These are phyloP conservation scores for Gilbertella persicaria DNA, from an alignment of 371 early-diverging fungal genomes.

Conservation along the genomic window DNA sequence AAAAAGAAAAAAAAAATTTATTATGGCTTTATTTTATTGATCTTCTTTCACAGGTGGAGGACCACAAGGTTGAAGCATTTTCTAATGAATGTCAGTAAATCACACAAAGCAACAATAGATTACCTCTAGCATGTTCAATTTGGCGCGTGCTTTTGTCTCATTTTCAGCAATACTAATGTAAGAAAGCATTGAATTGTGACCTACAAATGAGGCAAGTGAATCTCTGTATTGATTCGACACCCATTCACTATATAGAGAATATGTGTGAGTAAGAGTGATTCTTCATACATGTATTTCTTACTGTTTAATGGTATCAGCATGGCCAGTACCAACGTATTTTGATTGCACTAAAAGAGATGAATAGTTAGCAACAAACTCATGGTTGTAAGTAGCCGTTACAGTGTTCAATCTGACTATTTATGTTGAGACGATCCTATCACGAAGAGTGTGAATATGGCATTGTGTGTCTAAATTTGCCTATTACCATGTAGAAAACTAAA, in stretches of 20 bases:
- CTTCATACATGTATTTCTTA: constrained; percentile 36
- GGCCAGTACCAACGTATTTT: constrained; percentile 89
- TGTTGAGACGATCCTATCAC: constrained; percentile 68
- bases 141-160: constrained; percentile 77
- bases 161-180: constrained; percentile 87
- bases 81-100: constrained; percentile 40
- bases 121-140: constrained; percentile 76
- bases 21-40: constrained; percentile 29
- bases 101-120: not conserved
- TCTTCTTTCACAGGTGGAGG: constrained; percentile 65
- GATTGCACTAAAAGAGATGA: constrained; percentile 65
- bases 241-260: constrained; percentile 71
- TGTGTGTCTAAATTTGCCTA: no score
- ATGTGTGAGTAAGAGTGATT: not conserved
- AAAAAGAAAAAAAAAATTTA: constrained; percentile 1
- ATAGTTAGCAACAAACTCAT: not conserved
- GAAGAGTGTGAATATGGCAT: no score
- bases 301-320: constrained; percentile 90
- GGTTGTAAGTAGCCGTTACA: constrained; percentile 41
- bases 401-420: constrained; percentile 85
- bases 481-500: no score
- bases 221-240: constrained; percentile 84
- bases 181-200: constrained; percentile 72
- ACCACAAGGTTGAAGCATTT: constrained; percentile 82
- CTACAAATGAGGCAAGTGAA: constrained; percentile 77